Conservation (phyloP, 208 protist species). For the Leishmania gerbilli region DNA sequence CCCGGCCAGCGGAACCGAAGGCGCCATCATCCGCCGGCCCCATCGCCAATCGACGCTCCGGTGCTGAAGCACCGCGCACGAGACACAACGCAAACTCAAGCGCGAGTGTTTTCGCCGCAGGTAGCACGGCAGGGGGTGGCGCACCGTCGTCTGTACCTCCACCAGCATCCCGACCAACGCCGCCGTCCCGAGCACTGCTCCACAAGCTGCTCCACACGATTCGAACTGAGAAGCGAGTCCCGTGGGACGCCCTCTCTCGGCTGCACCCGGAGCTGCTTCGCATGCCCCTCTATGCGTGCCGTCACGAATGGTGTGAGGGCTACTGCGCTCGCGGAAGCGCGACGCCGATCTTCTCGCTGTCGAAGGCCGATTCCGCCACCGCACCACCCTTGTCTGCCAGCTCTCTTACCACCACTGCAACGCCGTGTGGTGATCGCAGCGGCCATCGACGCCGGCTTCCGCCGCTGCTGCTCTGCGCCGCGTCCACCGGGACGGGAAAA, state of each 20-base stretch:
- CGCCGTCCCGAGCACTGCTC: constrained; percentile 28
- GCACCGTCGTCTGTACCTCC: neutral
- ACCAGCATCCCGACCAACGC: neutral
- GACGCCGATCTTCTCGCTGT: constrained; percentile 1
- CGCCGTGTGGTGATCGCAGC: neutral
- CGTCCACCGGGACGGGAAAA: constrained; percentile 75
- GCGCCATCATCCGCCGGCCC: neutral
- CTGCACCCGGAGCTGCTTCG: constrained; percentile 21
- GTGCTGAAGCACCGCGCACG: neutral
- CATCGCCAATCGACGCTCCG: neutral
- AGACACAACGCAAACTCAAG: neutral
- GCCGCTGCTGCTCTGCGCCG: constrained; percentile 58
- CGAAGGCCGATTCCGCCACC: neutral
- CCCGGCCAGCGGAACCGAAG: neutral
- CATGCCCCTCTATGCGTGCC: constrained; percentile 40
- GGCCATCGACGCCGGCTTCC: neutral
- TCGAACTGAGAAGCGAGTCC: constrained; percentile 22
- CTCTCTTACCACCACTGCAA: neutral
- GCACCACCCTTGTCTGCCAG: neutral
- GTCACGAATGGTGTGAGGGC: constrained; percentile 33
- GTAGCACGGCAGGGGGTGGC: neutral
- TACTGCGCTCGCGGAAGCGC: constrained; percentile 24
- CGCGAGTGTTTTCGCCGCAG: neutral
- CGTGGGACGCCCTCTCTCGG: constrained; percentile 25
- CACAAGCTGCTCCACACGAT: constrained; percentile 21